Evolutionary conservation across 306 rosid genomes (phyloP).

Genomic region (Prunus davidiana): DNA sequence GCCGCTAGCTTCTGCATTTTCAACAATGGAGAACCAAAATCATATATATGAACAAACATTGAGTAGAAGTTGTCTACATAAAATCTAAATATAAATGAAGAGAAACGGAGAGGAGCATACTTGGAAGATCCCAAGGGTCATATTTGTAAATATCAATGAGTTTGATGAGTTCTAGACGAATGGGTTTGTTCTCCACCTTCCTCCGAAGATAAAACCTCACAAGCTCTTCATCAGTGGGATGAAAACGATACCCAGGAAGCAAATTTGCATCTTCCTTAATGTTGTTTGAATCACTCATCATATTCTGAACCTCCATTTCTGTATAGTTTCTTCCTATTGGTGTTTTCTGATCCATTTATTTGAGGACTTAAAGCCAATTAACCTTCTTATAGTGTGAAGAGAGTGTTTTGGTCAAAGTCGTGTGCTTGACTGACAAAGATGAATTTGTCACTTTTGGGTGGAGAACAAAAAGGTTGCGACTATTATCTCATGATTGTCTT

Average conservation of each 20-base stretch:
- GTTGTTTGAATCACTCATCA: constrained; percentile 7
- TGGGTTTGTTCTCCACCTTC: constrained; percentile 24
- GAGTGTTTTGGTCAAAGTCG: constrained; percentile 5
- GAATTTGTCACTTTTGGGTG: not conserved
- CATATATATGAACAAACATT: not conserved
- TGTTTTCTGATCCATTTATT: not conserved
- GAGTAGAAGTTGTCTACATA: not conserved
- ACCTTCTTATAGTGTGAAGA: not conserved
- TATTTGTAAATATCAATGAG: constrained; percentile 27
- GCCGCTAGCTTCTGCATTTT: constrained; percentile 21
- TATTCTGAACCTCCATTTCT: constrained; percentile 11
- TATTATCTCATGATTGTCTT: not conserved
- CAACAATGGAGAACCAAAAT: not conserved
- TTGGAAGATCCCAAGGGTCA: constrained; percentile 35
- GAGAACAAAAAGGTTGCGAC: not conserved
- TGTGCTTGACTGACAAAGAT: not conserved
- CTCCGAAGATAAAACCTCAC: constrained; percentile 24
- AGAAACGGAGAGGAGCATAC: not conserved
- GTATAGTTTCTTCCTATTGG: constrained; percentile 2
- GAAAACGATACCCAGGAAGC: constrained; percentile 32
- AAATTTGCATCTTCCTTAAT: not conserved
- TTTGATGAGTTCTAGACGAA: constrained; percentile 24
- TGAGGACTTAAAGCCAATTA: not conserved
- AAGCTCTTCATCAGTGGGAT: constrained; percentile 35
- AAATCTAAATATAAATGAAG: not conserved